phyloP scores from a whole-genome alignment of 805 yeast species.

The Aciculoconidium aculeatum region DNA sequence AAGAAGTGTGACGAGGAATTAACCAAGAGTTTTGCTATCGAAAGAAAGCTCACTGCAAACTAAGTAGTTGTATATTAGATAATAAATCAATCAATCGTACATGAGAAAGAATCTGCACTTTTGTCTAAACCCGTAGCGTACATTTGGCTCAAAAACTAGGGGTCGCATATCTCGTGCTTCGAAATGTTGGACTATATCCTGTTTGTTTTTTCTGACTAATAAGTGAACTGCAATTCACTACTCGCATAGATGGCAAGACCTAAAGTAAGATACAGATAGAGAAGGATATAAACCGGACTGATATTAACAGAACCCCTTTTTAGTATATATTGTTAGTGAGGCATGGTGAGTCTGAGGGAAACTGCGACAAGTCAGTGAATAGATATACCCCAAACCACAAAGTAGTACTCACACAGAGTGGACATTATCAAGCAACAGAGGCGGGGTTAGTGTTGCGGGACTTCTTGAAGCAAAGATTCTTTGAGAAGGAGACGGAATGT shows the following conservation, averaged over 20 bases:
- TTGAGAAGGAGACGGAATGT: constrained; percentile 9
- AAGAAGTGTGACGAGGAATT: constrained; percentile 63
- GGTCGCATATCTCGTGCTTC: no score
- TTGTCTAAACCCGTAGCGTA: no score
- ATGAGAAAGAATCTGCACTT: no score
- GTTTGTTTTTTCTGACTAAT: no score
- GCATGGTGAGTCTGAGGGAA: constrained; percentile 92
- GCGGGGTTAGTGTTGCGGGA: constrained; percentile 54
- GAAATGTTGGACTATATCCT: no score
- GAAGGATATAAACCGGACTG: neutral
- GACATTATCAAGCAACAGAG: constrained; percentile 55
- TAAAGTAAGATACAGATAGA: constrained; percentile 20
- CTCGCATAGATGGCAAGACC: constrained; percentile 31
- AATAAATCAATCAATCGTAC: neutral
- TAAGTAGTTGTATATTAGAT: constrained; percentile 3
- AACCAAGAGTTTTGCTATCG: constrained; percentile 55
- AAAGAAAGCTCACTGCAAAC: constrained; percentile 41
- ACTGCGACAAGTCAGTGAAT: constrained; percentile 79
- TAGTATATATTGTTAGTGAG: constrained; percentile 73
- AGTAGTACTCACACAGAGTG: constrained; percentile 65
- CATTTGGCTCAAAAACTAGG: no score
- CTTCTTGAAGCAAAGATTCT: constrained; percentile 33
- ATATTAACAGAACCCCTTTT: constrained; percentile 5
- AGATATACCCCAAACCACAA: constrained; percentile 73
- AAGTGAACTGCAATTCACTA: no score